These are phyloP conservation scores for Penicillium soppii DNA, from an alignment of 495 filamentous ascomycete genomes.

Conservation along the genomic window DNA sequence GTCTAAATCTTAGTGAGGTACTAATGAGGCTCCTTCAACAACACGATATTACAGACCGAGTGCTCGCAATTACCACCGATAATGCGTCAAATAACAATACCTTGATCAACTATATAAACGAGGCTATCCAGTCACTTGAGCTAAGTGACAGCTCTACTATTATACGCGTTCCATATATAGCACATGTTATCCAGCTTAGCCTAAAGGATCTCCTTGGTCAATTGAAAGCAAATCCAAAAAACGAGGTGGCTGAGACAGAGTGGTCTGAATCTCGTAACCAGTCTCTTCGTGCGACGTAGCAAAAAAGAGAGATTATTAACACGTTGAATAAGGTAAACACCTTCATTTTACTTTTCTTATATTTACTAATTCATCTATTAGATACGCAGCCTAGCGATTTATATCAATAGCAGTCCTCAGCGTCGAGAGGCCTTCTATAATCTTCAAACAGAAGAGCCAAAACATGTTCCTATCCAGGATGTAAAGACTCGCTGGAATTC, in stretches of 20 bases:
- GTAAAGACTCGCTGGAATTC: too few species aligned
- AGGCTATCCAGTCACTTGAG: not conserved
- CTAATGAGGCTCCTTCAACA: not conserved
- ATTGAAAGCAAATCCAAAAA: conserved; percentile 13
- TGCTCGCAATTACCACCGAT: not conserved
- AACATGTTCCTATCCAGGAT: conserved; percentile 23
- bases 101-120: not conserved
- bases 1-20: not conserved
- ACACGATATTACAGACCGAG: not conserved
- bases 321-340: conserved; percentile 10
- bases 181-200: conserved; percentile 22
- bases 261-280: conserved; percentile 7
- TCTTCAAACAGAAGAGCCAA: conserved; percentile 8
- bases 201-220: conserved; percentile 14
- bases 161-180: conserved; percentile 10
- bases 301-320: conserved; percentile 6
- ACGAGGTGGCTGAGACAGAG: conserved; percentile 6
- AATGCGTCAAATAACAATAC: not conserved
- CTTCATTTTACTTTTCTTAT: not conserved
- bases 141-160: not conserved
- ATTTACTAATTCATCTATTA: conserved; percentile 6
- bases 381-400: conserved; percentile 13
- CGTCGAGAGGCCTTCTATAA: conserved; percentile 6
- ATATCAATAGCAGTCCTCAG: conserved; percentile 16
- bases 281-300: not conserved